These are phyloP conservation scores for Adenanthera pavonina DNA, from an alignment of 306 rosid genomes.

Conservation along the genomic window DNA sequence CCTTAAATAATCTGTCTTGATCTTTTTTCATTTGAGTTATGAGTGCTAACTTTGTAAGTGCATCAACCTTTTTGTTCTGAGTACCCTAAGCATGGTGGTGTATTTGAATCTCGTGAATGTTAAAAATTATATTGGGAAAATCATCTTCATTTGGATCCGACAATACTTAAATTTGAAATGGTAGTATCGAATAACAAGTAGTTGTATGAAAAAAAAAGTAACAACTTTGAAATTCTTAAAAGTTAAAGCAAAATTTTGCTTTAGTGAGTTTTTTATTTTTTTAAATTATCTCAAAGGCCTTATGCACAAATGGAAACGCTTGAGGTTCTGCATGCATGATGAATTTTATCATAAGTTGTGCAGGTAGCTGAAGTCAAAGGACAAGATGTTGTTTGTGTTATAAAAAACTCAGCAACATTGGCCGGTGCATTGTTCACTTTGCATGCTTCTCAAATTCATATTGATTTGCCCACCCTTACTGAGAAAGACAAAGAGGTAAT, in stretches of 20 bases:
- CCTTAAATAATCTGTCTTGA: conserved; percentile 30
- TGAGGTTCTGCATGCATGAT: conserved; percentile 34
- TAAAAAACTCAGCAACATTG: conserved; percentile 91
- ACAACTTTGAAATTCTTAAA: conserved; percentile 26
- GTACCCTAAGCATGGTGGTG: too few species aligned
- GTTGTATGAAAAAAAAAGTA: background rate
- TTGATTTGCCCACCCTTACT: conserved; percentile 90
- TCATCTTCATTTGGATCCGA: too few species aligned
- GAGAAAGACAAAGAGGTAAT: conserved; percentile 84
- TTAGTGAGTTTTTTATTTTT: background rate
- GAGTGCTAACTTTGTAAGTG: background rate
- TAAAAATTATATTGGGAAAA: too few species aligned
- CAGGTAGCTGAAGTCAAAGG: conserved; percentile 90
- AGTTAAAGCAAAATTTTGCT: conserved; percentile 14
- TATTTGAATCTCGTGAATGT: too few species aligned
- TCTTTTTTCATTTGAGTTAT: conserved; percentile 29
- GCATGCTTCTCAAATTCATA: conserved; percentile 90
- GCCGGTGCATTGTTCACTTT: conserved; percentile 90
- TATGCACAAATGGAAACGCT: conserved; percentile 17
- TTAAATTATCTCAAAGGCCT: conserved; percentile 7
- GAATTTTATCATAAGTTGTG: conserved; percentile 39
- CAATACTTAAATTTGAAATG: too few species aligned
- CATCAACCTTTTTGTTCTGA: background rate
- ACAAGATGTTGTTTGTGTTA: conserved; percentile 76
- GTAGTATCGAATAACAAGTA: too few species aligned